Base-by-base conservation (phyloP, 352 stramenopile genomes). In the Globisporangium okanoganense region DNA sequence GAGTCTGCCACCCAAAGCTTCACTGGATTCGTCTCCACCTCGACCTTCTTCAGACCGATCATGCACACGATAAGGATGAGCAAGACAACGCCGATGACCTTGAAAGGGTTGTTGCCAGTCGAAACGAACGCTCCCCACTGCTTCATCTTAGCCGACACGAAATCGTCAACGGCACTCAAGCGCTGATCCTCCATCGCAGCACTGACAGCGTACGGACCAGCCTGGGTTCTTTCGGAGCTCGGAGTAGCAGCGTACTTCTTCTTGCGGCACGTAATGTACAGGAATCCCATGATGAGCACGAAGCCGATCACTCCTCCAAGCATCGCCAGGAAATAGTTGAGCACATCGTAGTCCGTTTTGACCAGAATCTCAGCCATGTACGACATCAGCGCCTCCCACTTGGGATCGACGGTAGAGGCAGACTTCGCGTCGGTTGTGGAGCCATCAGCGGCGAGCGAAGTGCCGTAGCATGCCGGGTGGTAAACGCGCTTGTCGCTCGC, bases 1-100 rank as follows among this genome's bases (percentile, higher is more conserved):
- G 71, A 78, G 44, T 79, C 75, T 14, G 79, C 78, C 7, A 87
- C 77, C 79, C 79, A 88, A 14, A 88, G 61, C 54, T 87, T 88
- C 44, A 87, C 79, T 3, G 79, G 79, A 43, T 87, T 72, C 0
- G 76, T 83, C 52, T 88, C 76, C 45, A 87, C 72, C 27, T 82
- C 73, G 35, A 83, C 69, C 29, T 72, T 73, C 33, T 66, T 65
- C 16, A 86, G 66, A 5, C 79, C 79, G 24, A 62, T 55, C 16
- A 59, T 56, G 51, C 68, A 84, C 20, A 82, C 47, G 8, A 62
- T 64, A 5, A 78, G 67, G 18, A 88, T 56, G 13, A 73, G 64
- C 18, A 83, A 31, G 22, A 73, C 56, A 33, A 75, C 51, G 0
- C 56, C 56, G 41, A 88, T 83, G 6, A 82, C 61, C 62, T 75